These are phyloP conservation scores for Penicillium roqueforti DNA, from an alignment of 495 filamentous ascomycete species.

Conservation along the genomic window DNA sequence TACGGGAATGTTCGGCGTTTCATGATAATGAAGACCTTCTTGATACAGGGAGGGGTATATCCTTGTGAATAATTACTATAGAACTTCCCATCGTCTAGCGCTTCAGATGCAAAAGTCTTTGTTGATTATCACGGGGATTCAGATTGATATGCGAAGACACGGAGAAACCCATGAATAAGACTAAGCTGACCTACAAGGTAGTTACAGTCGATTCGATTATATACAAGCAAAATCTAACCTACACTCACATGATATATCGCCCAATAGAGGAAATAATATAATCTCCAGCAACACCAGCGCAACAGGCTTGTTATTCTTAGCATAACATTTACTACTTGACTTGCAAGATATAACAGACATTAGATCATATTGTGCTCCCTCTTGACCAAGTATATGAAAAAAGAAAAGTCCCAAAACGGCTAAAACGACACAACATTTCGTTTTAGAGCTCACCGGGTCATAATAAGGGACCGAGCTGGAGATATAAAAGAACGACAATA, in stretches of 20 bases:
- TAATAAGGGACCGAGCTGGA: not conserved
- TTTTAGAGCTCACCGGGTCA: not conserved
- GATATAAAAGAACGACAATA: conserved; percentile 9
- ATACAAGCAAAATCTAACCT: not conserved
- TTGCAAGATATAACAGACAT: not conserved
- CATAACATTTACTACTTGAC: not conserved
- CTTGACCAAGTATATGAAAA: conserved; percentile 5
- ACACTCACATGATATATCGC: not conserved
- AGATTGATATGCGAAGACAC: too few relatives aligned
- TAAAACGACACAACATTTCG: not conserved
- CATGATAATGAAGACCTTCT: not conserved
- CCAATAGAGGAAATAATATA: not conserved
- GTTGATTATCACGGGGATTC: not conserved
- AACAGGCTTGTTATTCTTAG: not conserved
- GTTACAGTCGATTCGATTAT: too few relatives aligned
- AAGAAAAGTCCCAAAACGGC: not conserved
- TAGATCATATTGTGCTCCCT: not conserved
- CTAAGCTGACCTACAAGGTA: too few relatives aligned
- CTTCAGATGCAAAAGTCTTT: not conserved
- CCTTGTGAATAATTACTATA: not conserved
- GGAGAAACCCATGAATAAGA: too few relatives aligned
- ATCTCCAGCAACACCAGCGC: not conserved
- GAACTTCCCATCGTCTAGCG: not conserved
- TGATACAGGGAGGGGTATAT: not conserved
- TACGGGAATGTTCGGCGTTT: not conserved